Conservation (phyloP, 495 filamentous ascomycete species). For the Aspergillus diversus region DNA sequence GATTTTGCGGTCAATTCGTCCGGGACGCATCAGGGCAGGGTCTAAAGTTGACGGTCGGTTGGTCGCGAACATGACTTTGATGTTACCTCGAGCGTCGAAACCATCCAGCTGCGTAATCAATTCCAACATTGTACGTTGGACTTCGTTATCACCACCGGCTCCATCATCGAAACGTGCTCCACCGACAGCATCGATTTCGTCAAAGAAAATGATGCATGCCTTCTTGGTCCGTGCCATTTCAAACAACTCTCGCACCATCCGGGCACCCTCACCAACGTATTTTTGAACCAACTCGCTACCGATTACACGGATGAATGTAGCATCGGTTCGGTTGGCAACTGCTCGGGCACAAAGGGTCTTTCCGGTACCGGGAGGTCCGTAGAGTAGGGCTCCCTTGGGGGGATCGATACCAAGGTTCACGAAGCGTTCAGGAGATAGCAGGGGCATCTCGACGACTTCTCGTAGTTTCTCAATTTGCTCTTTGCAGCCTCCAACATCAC, state of each 20-base stretch:
- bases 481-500: slow-evolving; percentile 98
- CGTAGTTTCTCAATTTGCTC: slow-evolving; percentile 99
- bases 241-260: slow-evolving; percentile 98
- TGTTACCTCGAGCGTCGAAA: slow-evolving; percentile 96
- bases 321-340: slow-evolving; percentile 95
- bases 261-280: slow-evolving; percentile 95
- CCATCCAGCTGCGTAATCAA: slow-evolving; percentile 97
- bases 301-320: slow-evolving; percentile 98
- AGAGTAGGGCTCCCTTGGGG: slow-evolving; percentile 94
- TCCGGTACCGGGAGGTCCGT: slow-evolving; percentile 95
- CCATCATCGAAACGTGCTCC: slow-evolving; percentile 99
- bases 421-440: slow-evolving; percentile 95
- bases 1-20: slow-evolving; percentile 98
- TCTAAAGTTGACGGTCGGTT: slow-evolving; percentile 96
- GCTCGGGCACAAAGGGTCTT: slow-evolving; percentile 98
- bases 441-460: slow-evolving; percentile 97
- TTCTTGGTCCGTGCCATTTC: slow-evolving; percentile 99
- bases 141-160: slow-evolving; percentile 97
- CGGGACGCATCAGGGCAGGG: slow-evolving; percentile 94
- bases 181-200: slow-evolving; percentile 97
- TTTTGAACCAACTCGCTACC: slow-evolving; percentile 97
- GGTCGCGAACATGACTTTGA: slow-evolving; percentile 99
- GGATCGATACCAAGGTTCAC: slow-evolving; percentile 97
- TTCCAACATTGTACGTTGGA: slow-evolving; percentile 99
- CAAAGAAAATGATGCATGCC: slow-evolving; percentile 99